A percentile compares a stretch with the other conserved stretches of the same genome.
Conservation (phyloP, 441 rosid genomes). For the Flueggea neowawraea region DNA sequence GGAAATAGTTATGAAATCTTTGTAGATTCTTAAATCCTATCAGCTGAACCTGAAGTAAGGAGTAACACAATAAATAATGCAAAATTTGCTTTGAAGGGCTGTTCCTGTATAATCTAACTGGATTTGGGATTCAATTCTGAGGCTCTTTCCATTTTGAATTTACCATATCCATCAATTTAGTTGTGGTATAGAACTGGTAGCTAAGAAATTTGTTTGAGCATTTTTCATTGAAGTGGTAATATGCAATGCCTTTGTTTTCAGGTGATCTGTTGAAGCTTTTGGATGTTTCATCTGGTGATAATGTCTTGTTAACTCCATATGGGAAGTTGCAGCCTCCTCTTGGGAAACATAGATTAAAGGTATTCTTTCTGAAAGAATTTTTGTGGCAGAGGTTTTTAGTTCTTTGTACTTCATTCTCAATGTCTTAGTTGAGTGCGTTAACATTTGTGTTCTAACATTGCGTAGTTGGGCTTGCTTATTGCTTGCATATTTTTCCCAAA, state of each 20-base stretch:
- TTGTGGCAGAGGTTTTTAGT: neutral
- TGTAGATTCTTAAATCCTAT: too few species aligned
- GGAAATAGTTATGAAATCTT: too few species aligned
- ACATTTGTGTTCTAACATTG: too few species aligned
- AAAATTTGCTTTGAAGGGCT: too few species aligned
- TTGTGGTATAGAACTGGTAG: neutral
- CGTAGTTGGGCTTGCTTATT: too few species aligned
- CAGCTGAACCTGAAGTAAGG: too few species aligned
- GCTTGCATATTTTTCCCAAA: too few species aligned
- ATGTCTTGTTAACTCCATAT: slow-evolving; percentile 65
- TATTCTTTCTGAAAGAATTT: slow-evolving; percentile 12
- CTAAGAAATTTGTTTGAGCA: neutral
- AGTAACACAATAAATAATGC: too few species aligned
- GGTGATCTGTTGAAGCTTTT: slow-evolving; percentile 81
- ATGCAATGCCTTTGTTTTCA: slow-evolving; percentile 27
- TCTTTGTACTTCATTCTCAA: too few species aligned
- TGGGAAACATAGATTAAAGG: slow-evolving; percentile 94
- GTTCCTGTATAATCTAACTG: too few species aligned
- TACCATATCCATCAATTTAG: neutral
- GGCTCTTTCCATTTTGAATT: neutral
- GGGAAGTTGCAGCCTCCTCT: slow-evolving; percentile 98
- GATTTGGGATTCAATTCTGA: too few species aligned
- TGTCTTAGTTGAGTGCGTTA: too few species aligned
- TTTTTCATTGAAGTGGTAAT: neutral
- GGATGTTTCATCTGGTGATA: slow-evolving; percentile 67